Evolutionary conservation across 352 stramenopile species (phyloP), one percentile per base, ranked within the genome.

Genomic region (Globisporangium cystogenes): DNA sequence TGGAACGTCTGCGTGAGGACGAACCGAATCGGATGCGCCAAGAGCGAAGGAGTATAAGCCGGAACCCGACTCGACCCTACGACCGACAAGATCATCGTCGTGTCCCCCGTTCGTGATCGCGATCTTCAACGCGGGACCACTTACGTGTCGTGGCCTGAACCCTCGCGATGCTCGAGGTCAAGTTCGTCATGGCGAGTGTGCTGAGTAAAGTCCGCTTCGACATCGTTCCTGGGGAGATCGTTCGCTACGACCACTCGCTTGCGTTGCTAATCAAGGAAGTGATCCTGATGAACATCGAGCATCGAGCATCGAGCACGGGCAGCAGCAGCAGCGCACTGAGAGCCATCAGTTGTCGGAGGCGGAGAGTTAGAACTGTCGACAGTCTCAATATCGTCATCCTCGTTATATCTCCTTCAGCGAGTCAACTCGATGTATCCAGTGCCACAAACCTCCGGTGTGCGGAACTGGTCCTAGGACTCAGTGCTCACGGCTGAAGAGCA

Each of bases 111-210:
- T 66, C 59, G 60, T 79, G 50, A 81, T 72, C 40, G 42, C 59
- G 7, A 49, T 59, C 1, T 86, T 86, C 53, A 66, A 72, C 51
- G 74, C 67, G 7, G 74, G 74, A 10, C 63, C 60, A 16, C 53
- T 73, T 10, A 37, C 60, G 18, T 86, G 74, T 59, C 54, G 79
- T 7, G 74, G 73, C 27, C 62, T 61, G 45, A 53, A 59, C 26
- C n/a, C 37, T 86, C 24, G 74, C 71, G 15, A 50, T 80, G 37
- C 55, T 81, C 42, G 62, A 85, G 46, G 68, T 80, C 14, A 80
- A 83, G 49, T 58, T 74, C n/a, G 53, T 70, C 11, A 27, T 72
- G 15, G 59, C 56, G 15, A 65, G 57, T 35, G 33, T 86, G 35
- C 48, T 53, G 14, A 29, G 48, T 7, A 45, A 59, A 24, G 82